Evolutionary conservation across 495 filamentous ascomycete genomes (phyloP).

Genomic region (Stereocaulon alpinum): DNA sequence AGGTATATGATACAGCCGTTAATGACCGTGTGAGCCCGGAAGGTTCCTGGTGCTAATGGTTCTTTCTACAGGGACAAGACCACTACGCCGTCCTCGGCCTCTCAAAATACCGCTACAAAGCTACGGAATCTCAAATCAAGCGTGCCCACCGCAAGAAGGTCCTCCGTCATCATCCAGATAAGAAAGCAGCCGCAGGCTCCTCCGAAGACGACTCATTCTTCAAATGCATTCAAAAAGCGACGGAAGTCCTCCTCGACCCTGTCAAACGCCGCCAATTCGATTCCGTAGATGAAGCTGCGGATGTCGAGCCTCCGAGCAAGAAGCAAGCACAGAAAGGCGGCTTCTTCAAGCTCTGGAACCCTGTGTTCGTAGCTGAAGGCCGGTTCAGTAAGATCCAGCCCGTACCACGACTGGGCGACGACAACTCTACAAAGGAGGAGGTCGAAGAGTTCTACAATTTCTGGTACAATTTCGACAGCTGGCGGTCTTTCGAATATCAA

Average conservation of each 20-base stretch:
- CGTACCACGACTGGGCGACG: slow-evolving; percentile 74
- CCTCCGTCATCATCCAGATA: slow-evolving; percentile 94
- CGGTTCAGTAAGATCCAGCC: slow-evolving; percentile 87
- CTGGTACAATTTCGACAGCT: slow-evolving; percentile 98
- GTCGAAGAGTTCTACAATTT: slow-evolving; percentile 98
- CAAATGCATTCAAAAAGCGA: slow-evolving; percentile 99
- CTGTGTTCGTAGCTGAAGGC: slow-evolving; percentile 76
- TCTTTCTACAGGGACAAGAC: slow-evolving; percentile 63
- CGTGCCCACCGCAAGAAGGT: slow-evolving; percentile 99
- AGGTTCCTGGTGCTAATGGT: slow-evolving; percentile 22
- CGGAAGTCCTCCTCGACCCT: slow-evolving; percentile 84
- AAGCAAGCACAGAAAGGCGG: slow-evolving; percentile 74
- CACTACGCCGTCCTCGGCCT: slow-evolving; percentile 96
- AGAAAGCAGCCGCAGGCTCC: slow-evolving; percentile 82
- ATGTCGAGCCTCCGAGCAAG: slow-evolving; percentile 84
- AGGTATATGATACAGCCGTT: slow-evolving; percentile 46
- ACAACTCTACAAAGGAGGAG: slow-evolving; percentile 74
- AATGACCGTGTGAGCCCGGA: no score
- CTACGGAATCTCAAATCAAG: slow-evolving; percentile 97
- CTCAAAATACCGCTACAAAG: slow-evolving; percentile 78
- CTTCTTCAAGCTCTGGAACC: slow-evolving; percentile 88
- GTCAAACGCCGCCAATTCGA: slow-evolving; percentile 91
- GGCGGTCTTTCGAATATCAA: slow-evolving; percentile 94
- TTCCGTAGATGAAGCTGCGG: slow-evolving; percentile 86
- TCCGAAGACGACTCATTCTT: slow-evolving; percentile 97